Conservation (phyloP, 768 basidiomycete species). For the Rhizopogon rudus region DNA sequence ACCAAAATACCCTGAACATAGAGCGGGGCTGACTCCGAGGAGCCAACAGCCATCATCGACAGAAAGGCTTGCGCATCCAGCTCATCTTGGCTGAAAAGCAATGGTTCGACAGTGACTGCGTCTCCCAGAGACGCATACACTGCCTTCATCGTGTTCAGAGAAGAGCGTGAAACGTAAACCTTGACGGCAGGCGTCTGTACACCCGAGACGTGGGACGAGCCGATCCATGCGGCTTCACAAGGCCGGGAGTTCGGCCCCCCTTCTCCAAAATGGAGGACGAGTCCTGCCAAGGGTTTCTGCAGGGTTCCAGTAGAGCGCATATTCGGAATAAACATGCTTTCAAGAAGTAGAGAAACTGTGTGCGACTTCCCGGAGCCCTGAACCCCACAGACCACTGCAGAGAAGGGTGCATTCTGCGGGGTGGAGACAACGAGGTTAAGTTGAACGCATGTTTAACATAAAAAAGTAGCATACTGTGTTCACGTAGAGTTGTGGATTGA, state of each 20-base stretch:
- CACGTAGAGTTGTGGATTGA: slow-evolving; percentile 55
- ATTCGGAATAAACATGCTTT: slow-evolving; percentile 61
- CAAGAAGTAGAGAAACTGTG: slow-evolving; percentile 61
- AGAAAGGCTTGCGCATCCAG: slow-evolving; percentile 65
- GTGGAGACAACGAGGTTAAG: neutral
- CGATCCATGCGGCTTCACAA: slow-evolving; percentile 64
- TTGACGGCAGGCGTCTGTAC: slow-evolving; percentile 28
- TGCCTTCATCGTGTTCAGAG: slow-evolving; percentile 52
- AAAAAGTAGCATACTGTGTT: slow-evolving; percentile 47
- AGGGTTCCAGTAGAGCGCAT: slow-evolving; percentile 45
- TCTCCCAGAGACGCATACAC: slow-evolving; percentile 50
- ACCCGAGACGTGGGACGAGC: slow-evolving; percentile 29
- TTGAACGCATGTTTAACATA: neutral
- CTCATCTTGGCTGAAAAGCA: slow-evolving; percentile 53
- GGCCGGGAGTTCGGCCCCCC: slow-evolving; percentile 54
- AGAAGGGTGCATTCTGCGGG: slow-evolving; percentile 64
- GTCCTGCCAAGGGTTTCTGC: slow-evolving; percentile 50
- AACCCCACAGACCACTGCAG: slow-evolving; percentile 70
- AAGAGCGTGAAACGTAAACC: slow-evolving; percentile 60
- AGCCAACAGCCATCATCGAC: slow-evolving; percentile 70
- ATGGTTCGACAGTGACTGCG: slow-evolving; percentile 46
- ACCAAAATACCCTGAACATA: slow-evolving; percentile 70
- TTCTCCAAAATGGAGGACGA: slow-evolving; percentile 69
- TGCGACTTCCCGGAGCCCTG: slow-evolving; percentile 78
- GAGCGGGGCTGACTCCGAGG: slow-evolving; percentile 56